Evolutionary conservation across 2,329 filamentous ascomycete genomes (phyloP).

Genomic region (Penicillium sp.): DNA sequence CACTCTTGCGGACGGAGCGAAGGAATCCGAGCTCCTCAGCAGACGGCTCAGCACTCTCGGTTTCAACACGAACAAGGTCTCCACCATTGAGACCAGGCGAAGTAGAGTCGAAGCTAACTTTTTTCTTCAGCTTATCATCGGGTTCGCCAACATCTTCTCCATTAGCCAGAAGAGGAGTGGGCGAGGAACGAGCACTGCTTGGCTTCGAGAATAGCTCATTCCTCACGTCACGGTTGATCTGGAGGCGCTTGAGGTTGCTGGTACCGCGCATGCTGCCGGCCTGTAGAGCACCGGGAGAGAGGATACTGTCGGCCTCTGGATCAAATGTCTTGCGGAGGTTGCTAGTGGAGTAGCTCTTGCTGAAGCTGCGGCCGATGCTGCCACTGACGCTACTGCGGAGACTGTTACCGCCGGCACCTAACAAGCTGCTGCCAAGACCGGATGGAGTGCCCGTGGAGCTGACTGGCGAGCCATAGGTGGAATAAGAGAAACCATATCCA

Average conservation of each 20-base stretch:
- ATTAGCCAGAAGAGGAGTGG: conserved; percentile 30
- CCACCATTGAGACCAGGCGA: conserved; percentile 45
- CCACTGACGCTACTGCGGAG: conserved; percentile 40
- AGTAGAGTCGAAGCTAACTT: conserved; percentile 84
- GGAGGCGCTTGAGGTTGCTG: conserved; percentile 77
- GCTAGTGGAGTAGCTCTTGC: conserved; percentile 84
- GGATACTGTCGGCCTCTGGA: conserved; percentile 72
- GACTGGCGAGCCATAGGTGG: conserved; percentile 79
- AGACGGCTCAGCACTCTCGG: conserved; percentile 51
- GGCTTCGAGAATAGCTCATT: conserved; percentile 56
- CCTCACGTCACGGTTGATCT: conserved; percentile 83
- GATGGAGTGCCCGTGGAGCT: conserved; percentile 67
- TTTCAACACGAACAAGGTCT: conserved; percentile 54
- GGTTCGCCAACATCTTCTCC: conserved; percentile 41
- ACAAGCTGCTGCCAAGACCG: conserved; percentile 61
- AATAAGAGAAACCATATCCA: conserved; percentile 90
- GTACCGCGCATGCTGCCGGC: conserved; percentile 63
- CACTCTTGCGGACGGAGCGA: conserved; percentile 51
- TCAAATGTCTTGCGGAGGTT: conserved; percentile 79
- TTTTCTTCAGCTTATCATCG: conserved; percentile 58
- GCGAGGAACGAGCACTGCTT: conserved; percentile 25
- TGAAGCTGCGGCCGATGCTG: conserved; percentile 68
- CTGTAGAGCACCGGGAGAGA: conserved; percentile 81
- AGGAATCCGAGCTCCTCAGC: conserved; percentile 59
- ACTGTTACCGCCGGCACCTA: conserved; percentile 30